Conservation (phyloP, 2,329 filamentous ascomycete species). For the Claviceps humidiphila region DNA sequence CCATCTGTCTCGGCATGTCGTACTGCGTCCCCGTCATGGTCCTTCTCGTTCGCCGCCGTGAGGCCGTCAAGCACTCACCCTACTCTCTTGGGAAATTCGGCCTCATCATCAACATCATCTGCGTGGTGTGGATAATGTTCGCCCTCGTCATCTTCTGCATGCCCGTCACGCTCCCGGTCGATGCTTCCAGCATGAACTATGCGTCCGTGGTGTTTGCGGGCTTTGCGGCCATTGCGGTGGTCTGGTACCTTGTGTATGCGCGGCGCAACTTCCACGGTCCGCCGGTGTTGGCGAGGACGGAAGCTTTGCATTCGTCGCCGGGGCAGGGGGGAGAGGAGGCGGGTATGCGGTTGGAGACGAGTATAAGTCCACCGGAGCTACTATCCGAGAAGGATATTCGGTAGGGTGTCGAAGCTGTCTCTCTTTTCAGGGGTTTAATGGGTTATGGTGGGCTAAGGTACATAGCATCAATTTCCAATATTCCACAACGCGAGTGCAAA, state of each 20-base stretch:
- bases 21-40: conserved; percentile 68
- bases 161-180: conserved; percentile 49
- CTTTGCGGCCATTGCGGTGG: conserved; percentile 44
- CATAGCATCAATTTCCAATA: too few species aligned
- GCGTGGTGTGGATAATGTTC: conserved; percentile 57
- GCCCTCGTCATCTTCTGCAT: conserved; percentile 65
- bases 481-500: too few species aligned
- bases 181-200: conserved; percentile 49
- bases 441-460: too few species aligned
- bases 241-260: conserved; percentile 51
- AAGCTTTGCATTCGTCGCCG: neutral
- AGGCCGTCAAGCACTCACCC: conserved; percentile 48
- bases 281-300: conserved; percentile 13
- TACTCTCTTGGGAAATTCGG: conserved; percentile 60
- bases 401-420: neutral
- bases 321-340: neutral
- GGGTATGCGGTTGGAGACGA: neutral
- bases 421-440: too few species aligned
- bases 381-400: conserved; percentile 1
- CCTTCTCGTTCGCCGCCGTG: conserved; percentile 52
- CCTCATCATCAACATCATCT: conserved; percentile 51
- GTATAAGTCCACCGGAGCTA: neutral
- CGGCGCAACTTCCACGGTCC: conserved; percentile 52
- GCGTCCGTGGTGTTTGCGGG: conserved; percentile 52
- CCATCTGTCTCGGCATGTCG: conserved; percentile 62